Percentiles rank a stretch among this genome's conserved stretches.
Conservation (phyloP, 1,139 yeast genomes). For the Taiozyma sp. region DNA sequence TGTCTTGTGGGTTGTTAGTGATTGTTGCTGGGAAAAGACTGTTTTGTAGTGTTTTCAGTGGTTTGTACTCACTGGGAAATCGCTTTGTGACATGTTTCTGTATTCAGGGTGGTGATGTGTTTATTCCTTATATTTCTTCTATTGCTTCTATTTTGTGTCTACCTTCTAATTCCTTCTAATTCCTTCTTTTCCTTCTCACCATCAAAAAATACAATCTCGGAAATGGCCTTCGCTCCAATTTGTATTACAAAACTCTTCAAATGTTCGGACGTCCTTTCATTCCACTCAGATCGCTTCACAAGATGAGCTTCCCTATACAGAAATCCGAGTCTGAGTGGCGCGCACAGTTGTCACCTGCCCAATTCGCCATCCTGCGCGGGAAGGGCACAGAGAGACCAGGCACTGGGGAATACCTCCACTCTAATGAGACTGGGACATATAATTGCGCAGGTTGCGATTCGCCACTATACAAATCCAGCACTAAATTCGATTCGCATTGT, state of each 20-base stretch:
- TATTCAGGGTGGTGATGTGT: too few species aligned
- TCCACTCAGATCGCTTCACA: neutral
- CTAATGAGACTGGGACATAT: slow-evolving; percentile 56
- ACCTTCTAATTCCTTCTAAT: too few species aligned
- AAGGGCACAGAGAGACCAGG: slow-evolving; percentile 83
- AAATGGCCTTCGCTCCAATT: too few species aligned
- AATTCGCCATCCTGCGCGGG: slow-evolving; percentile 71
- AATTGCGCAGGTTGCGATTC: slow-evolving; percentile 79
- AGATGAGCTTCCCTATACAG: slow-evolving; percentile 17
- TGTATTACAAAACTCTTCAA: too few species aligned
- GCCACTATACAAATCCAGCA: slow-evolving; percentile 71
- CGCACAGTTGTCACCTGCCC: slow-evolving; percentile 70
- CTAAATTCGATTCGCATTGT: slow-evolving; percentile 87
- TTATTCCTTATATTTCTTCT: too few species aligned
- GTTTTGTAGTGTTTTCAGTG: too few species aligned
- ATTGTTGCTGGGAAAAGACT: neutral
- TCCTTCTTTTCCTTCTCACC: neutral
- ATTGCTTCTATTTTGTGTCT: too few species aligned
- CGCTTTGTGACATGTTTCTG: slow-evolving; percentile 5
- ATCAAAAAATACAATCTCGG: neutral
- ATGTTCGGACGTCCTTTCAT: neutral
- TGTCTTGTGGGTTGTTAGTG: slow-evolving; percentile 22
- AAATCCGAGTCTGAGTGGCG: slow-evolving; percentile 73
- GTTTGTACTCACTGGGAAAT: slow-evolving; percentile 15
- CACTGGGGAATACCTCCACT: slow-evolving; percentile 56